Percentiles rank a stretch among this genome's conserved stretches.
These are phyloP conservation scores for Psilocybe mexicana DNA, from an alignment of 1,284 basidiomycete species.

Conservation along the genomic window DNA sequence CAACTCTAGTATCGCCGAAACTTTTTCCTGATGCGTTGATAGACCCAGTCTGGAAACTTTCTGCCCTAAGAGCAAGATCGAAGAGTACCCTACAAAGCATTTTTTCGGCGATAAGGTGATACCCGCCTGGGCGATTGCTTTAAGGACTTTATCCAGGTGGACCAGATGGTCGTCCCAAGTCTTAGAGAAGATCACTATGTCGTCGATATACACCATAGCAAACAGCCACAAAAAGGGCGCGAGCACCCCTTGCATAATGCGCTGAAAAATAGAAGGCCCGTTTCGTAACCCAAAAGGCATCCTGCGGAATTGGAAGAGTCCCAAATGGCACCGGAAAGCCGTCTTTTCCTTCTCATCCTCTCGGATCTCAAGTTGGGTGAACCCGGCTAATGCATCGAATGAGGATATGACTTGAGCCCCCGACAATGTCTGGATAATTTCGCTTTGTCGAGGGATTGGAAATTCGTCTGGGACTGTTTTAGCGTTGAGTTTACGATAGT, in stretches of 20 bases:
- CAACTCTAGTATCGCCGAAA: slow-evolving; percentile 17
- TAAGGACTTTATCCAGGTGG: slow-evolving; percentile 32
- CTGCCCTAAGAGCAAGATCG: slow-evolving; percentile 30
- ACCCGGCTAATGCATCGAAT: slow-evolving; percentile 41
- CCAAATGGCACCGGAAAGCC: slow-evolving; percentile 37
- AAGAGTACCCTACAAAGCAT: slow-evolving; percentile 34
- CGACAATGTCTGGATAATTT: slow-evolving; percentile 36
- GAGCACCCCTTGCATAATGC: slow-evolving; percentile 39
- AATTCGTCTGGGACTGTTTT: slow-evolving; percentile 38
- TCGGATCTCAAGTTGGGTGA: slow-evolving; percentile 37
- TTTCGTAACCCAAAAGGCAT: slow-evolving; percentile 45
- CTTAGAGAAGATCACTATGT: slow-evolving; percentile 38
- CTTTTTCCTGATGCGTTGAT: slow-evolving; percentile 33
- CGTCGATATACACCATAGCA: slow-evolving; percentile 38
- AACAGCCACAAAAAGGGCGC: slow-evolving; percentile 41
- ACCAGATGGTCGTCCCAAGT: slow-evolving; percentile 34
- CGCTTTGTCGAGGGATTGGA: slow-evolving; percentile 39
- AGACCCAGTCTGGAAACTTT: slow-evolving; percentile 28
- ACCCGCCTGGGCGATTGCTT: slow-evolving; percentile 13
- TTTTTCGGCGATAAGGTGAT: slow-evolving; percentile 37
- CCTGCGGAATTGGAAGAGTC: slow-evolving; percentile 39
- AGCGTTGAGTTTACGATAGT: slow-evolving; percentile 20
- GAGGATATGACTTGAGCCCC: slow-evolving; percentile 36
- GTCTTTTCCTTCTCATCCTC: slow-evolving; percentile 34
- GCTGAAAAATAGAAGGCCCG: slow-evolving; percentile 41